phyloP scores from a whole-genome alignment of 148 eudicot species.

The Fagopyrum homotropicum region DNA sequence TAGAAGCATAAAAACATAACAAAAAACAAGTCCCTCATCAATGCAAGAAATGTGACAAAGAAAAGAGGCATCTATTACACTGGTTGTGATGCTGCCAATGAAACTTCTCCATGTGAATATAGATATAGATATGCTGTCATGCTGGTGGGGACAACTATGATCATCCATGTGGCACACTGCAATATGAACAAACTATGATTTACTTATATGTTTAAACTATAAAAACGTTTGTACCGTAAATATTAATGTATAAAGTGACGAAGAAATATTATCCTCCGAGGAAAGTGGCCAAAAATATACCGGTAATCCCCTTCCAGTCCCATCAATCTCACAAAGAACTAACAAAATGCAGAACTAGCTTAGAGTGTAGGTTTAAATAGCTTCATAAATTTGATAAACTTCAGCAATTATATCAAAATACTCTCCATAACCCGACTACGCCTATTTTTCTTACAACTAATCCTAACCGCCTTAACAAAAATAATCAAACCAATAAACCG shows the following conservation, averaged over 20 bases:
- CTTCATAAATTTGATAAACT: too few species aligned
- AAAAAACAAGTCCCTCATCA: background rate
- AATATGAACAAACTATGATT: slow-evolving; percentile 13
- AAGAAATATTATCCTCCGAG: too few species aligned
- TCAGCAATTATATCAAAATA: too few species aligned
- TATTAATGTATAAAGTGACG: background rate
- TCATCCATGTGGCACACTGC: slow-evolving; percentile 99
- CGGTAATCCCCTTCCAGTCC: too few species aligned
- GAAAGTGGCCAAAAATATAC: too few species aligned
- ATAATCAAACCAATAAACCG: too few species aligned
- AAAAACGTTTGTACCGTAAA: background rate
- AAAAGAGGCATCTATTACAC: slow-evolving; percentile 96
- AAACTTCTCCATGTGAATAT: slow-evolving; percentile 95
- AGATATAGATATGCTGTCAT: slow-evolving; percentile 99
- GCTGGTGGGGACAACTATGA: slow-evolving; percentile 89
- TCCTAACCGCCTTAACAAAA: too few species aligned
- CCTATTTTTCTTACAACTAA: too few species aligned
- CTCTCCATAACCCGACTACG: too few species aligned
- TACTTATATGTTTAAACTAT: background rate
- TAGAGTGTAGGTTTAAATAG: too few species aligned
- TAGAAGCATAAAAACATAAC: background rate
- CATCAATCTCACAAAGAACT: too few species aligned
- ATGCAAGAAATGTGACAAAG: slow-evolving; percentile 6
- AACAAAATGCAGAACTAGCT: too few species aligned
- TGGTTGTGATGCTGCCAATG: slow-evolving; percentile 98